These are phyloP conservation scores for Taphrina confusa DNA, from an alignment of 1,139 yeast genomes.

Conservation along the genomic window DNA sequence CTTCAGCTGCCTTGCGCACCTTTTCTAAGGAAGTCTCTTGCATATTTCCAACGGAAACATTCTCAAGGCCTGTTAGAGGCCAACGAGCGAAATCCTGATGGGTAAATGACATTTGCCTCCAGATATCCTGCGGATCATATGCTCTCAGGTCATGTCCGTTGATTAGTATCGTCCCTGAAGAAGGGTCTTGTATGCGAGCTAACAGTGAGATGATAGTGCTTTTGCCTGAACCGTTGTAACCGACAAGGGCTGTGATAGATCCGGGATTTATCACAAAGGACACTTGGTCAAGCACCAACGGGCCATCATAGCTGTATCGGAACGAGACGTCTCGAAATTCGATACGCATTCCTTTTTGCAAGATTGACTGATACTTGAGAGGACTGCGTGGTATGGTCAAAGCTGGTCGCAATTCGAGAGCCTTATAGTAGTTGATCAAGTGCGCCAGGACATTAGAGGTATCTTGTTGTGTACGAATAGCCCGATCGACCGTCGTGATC, in stretches of 20 bases:
- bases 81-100: constrained; percentile 24
- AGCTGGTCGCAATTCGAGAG: constrained; percentile 14
- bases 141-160: constrained; percentile 15
- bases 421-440: constrained; percentile 17
- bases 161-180: constrained; percentile 7
- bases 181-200: constrained; percentile 19
- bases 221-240: constrained; percentile 30
- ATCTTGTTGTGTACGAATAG: neutral
- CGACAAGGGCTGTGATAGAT: constrained; percentile 20
- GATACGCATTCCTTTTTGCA: constrained; percentile 10
- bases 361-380: neutral
- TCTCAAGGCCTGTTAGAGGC: constrained; percentile 27
- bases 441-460: constrained; percentile 1
- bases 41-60: constrained; percentile 24
- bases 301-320: constrained; percentile 9
- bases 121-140: constrained; percentile 15
- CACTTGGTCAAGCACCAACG: constrained; percentile 11
- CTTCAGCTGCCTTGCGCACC: constrained; percentile 13
- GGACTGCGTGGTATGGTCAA: neutral
- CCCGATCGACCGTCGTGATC: constrained; percentile 13
- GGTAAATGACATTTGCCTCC: constrained; percentile 16
- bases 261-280: constrained; percentile 19
- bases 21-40: neutral
- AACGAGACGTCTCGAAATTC: constrained; percentile 16
- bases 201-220: constrained; percentile 16